Base-by-base conservation (phyloP, 495 filamentous ascomycete species). In the Daldinia decipiens region DNA sequence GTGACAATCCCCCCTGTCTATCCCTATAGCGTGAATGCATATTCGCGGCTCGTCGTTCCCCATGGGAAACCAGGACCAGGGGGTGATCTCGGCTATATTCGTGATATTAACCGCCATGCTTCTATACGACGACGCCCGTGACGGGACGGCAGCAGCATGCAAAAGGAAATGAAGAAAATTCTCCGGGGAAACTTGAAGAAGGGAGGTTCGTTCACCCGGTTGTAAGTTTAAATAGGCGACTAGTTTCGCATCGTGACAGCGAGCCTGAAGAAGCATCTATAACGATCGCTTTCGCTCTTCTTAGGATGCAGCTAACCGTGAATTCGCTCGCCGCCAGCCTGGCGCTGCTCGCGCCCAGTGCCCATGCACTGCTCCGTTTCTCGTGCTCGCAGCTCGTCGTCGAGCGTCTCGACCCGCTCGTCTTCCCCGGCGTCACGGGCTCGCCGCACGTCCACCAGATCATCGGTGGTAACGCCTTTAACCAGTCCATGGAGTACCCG, bases 401-500 rank as follows among this genome's bases (percentile, higher is more conserved):
- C 27, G 74, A 80, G 64, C 71, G 78, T 34, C 71, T 80, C 4
- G 78, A 80, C 53, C 78, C 78, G 3, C 67, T 83, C 3, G 81
- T 83, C 61, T 76, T 74, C 57, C 80, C 81, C 4, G 80, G 81
- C 36, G 17, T 77, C 1, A 62, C 55, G 3, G 79, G 74, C 9
- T 76, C 78, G 29, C 79, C 81, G 0, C 81, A 83, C 76, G 74
- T 83, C 24, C 81, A 83, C 52, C 81, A 83, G 67, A 76, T 83
- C 27, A 79, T 83, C 53, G 81, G 80, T 59, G 79, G 82, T 59
- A 79, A 79, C 43, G 66, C 76, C 50, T 78, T 79, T 59, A 72
- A 76, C 31, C 34, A 55, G 12, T 70, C 67, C 15, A 79, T 79
- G 77, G 66, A 77, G 9, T 76, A 76, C 17, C 56, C 68, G 21